A percentile compares a stretch with the other conserved stretches of the same genome.
phyloP scores from a whole-genome alignment of 2,329 filamentous ascomycete species.

The Zasmidium cellare region DNA sequence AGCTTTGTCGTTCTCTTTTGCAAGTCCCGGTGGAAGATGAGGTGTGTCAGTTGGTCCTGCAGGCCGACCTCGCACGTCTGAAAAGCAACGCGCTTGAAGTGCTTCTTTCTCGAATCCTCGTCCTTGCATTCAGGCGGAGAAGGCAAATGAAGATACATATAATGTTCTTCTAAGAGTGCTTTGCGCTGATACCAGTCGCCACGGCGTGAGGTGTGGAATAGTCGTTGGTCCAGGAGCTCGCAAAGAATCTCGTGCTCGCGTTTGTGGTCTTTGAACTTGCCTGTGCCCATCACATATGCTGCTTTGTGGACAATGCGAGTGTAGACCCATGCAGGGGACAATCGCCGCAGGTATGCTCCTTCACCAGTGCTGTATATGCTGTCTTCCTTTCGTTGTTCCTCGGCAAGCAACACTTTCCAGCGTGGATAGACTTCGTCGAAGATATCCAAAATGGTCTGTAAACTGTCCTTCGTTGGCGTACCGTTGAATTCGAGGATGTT shows the following conservation, averaged over 20 bases:
- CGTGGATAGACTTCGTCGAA: slow-evolving; percentile 75
- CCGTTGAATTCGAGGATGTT: slow-evolving; percentile 78
- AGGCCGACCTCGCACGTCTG: slow-evolving; percentile 82
- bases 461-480: slow-evolving; percentile 63
- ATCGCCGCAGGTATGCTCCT: slow-evolving; percentile 82
- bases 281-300: slow-evolving; percentile 66
- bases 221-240: slow-evolving; percentile 74
- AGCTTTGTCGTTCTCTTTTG: slow-evolving; percentile 93
- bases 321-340: slow-evolving; percentile 90
- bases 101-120: slow-evolving; percentile 68
- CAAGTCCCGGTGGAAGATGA: slow-evolving; percentile 91
- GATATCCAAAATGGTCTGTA: slow-evolving; percentile 67
- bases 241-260: slow-evolving; percentile 72
- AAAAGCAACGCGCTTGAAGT: slow-evolving; percentile 77
- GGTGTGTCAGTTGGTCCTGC: slow-evolving; percentile 83
- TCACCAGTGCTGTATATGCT: slow-evolving; percentile 78
- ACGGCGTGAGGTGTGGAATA: slow-evolving; percentile 82
- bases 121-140: slow-evolving; percentile 43
- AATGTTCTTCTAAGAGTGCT: slow-evolving; percentile 90
- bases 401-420: slow-evolving; percentile 72
- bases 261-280: slow-evolving; percentile 73
- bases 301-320: slow-evolving; percentile 91
- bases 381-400: slow-evolving; percentile 78
- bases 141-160: slow-evolving; percentile 69
- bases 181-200: slow-evolving; percentile 96